Percentiles rank a stretch among this genome's conserved stretches.
Conservation (phyloP, 176 grass and related monocot genomes). For the Avena atlantica region DNA sequence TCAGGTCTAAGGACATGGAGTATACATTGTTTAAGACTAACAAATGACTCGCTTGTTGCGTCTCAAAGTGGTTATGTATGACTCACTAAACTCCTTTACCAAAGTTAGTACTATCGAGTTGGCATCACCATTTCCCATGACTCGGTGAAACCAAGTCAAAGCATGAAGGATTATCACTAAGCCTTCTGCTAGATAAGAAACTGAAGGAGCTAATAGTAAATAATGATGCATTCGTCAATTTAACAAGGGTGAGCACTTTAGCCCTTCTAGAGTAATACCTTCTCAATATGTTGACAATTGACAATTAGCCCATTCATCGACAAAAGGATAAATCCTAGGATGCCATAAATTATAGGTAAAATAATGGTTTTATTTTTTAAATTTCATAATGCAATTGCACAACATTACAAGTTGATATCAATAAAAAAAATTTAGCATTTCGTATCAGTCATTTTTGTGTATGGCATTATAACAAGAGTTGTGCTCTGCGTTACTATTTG, state of each 20-base stretch:
- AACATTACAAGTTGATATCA: neutral
- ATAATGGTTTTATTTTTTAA: neutral
- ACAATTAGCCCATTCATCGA: conserved; percentile 53
- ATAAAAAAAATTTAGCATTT: neutral
- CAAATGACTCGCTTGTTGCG: too few species aligned
- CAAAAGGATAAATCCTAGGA: conserved; percentile 50
- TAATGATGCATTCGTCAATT: conserved; percentile 61
- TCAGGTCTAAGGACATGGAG: too few species aligned
- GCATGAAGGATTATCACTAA: conserved; percentile 58
- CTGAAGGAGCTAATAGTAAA: conserved; percentile 68
- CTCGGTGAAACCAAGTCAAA: neutral
- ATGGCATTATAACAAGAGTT: neutral
- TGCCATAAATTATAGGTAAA: conserved; percentile 52
- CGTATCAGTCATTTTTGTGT: neutral
- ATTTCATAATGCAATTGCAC: neutral
- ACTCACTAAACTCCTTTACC: too few species aligned
- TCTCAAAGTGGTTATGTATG: too few species aligned
- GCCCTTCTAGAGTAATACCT: conserved; percentile 46
- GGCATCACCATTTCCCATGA: too few species aligned
- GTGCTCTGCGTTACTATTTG: neutral
- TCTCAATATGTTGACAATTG: conserved; percentile 44
- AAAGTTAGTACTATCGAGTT: too few species aligned
- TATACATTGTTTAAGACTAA: too few species aligned
- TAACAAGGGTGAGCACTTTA: conserved; percentile 51
- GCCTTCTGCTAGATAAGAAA: conserved; percentile 81